Percentiles rank a stretch among this genome's conserved stretches.
These are phyloP conservation scores for Rhodotorula sp. DNA, from an alignment of 1,284 basidiomycete genomes.

Conservation along the genomic window DNA sequence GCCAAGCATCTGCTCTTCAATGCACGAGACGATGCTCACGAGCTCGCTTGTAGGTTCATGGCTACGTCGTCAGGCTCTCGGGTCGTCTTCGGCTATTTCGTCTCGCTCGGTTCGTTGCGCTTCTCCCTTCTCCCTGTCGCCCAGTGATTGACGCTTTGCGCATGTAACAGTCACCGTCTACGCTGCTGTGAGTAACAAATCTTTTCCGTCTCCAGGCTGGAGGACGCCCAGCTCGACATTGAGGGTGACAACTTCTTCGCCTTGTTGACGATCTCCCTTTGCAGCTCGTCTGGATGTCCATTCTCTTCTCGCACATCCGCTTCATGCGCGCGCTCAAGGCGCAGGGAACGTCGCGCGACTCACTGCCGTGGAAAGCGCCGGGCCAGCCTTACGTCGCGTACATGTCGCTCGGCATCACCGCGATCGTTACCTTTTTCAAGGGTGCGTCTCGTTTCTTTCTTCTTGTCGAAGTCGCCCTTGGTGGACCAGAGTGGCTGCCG, in stretches of 20 bases:
- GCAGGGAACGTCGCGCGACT: slow-evolving; percentile 63
- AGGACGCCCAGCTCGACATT: too few relatives aligned
- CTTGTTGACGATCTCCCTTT: slow-evolving; percentile 56
- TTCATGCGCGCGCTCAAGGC: slow-evolving; percentile 65
- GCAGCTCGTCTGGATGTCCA: slow-evolving; percentile 60
- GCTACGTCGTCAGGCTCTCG: slow-evolving; percentile 54
- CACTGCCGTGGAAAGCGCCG: slow-evolving; percentile 65
- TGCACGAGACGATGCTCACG: not conserved
- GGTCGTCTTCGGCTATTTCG: slow-evolving; percentile 67
- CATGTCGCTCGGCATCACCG: slow-evolving; percentile 53
- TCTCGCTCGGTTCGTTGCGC: slow-evolving; percentile 43
- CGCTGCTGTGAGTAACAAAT: not conserved
- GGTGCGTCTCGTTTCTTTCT: slow-evolving; percentile 41
- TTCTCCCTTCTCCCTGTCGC: not conserved
- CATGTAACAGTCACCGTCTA: not conserved
- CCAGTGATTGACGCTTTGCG: not conserved
- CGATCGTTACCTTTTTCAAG: slow-evolving; percentile 64
- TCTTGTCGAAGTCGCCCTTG: too few relatives aligned
- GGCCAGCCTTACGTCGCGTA: slow-evolving; percentile 58
- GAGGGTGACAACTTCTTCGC: slow-evolving; percentile 42
- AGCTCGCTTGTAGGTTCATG: slow-evolving; percentile 57
- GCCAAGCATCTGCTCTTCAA: not conserved
- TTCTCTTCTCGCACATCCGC: slow-evolving; percentile 64
- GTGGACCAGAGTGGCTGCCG: too few relatives aligned
- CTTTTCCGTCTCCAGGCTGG: not conserved